Conservation (phyloP, 345 rosid species). For the Xanthoceras sorbifolium region DNA sequence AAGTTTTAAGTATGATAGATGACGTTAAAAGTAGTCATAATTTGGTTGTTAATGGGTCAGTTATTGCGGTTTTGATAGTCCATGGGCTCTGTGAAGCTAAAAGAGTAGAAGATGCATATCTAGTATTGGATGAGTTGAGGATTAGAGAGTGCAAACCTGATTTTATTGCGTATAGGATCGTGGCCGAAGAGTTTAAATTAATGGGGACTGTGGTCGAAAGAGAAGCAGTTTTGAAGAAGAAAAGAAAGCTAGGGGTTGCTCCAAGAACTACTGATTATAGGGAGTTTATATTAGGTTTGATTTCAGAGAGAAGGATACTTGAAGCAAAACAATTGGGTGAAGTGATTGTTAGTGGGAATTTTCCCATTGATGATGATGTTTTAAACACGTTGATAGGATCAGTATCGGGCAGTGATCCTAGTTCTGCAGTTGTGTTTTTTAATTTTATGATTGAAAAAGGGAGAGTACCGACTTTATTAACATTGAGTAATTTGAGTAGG, state of each 20-base stretch:
- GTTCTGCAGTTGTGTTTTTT: conserved; percentile 56
- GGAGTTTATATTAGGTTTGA: conserved; percentile 63
- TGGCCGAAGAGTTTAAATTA: conserved; percentile 66
- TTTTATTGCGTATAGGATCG: conserved; percentile 82
- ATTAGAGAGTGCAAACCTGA: conserved; percentile 79
- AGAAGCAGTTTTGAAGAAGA: conserved; percentile 70
- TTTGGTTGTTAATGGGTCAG: conserved; percentile 62
- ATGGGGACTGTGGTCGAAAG: conserved; percentile 56
- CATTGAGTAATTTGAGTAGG: conserved; percentile 67
- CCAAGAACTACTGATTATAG: conserved; percentile 76
- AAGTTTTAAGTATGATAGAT: conserved; percentile 53
- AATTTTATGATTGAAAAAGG: conserved; percentile 54
- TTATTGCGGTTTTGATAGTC: conserved; percentile 66
- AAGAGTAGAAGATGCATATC: conserved; percentile 58
- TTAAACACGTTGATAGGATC: conserved; percentile 70
- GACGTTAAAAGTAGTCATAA: conserved; percentile 36
- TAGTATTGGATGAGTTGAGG: conserved; percentile 70
- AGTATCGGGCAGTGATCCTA: conserved; percentile 65
- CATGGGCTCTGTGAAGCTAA: conserved; percentile 70
- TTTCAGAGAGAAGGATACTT: conserved; percentile 45
- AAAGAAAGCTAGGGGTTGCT: conserved; percentile 90
- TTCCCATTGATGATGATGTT: conserved; percentile 72
- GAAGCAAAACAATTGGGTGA: conserved; percentile 78
- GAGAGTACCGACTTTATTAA: conserved; percentile 54
- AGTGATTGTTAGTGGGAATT: conserved; percentile 67